Conservation (phyloP, 2,329 filamentous ascomycete genomes). For the Clarireedia paspali region DNA sequence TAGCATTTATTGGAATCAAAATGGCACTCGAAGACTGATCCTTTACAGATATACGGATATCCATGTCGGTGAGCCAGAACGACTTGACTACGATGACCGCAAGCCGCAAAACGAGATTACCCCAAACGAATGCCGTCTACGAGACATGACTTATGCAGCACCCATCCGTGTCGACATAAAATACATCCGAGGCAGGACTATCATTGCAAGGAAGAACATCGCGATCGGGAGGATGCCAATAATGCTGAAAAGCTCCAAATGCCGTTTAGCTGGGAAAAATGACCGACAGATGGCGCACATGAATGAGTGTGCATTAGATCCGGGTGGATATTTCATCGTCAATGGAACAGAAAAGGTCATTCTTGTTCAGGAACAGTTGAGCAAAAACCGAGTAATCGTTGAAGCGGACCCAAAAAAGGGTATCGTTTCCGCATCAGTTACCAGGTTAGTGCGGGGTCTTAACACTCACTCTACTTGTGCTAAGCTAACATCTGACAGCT, state of each 20-base stretch:
- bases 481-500: slow-evolving; percentile 45
- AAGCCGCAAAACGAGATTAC: slow-evolving; percentile 70
- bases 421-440: slow-evolving; percentile 91
- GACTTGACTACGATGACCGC: slow-evolving; percentile 65
- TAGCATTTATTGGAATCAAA: background rate
- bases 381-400: slow-evolving; percentile 98
- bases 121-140: slow-evolving; percentile 90
- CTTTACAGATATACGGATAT: slow-evolving; percentile 68
- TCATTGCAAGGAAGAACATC: slow-evolving; percentile 67
- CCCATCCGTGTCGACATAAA: slow-evolving; percentile 89
- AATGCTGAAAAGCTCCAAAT: slow-evolving; percentile 95
- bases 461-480: background rate
- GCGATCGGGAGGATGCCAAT: slow-evolving; percentile 87
- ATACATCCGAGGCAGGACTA: slow-evolving; percentile 75
- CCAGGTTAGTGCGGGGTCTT: slow-evolving; percentile 38
- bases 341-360: slow-evolving; percentile 98
- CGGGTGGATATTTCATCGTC: slow-evolving; percentile 96
- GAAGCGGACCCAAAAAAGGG: slow-evolving; percentile 89
- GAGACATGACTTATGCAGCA: slow-evolving; percentile 97
- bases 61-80: slow-evolving; percentile 73
- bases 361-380: slow-evolving; percentile 94
- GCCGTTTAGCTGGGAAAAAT: slow-evolving; percentile 73
- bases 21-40: background rate
- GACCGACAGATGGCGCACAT: slow-evolving; percentile 84
- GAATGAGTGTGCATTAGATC: slow-evolving; percentile 93